A percentile compares a stretch with the other conserved stretches of the same genome.
Evolutionary conservation across 768 basidiomycete genomes (phyloP).

Genomic region (Lenzites betulinus): DNA sequence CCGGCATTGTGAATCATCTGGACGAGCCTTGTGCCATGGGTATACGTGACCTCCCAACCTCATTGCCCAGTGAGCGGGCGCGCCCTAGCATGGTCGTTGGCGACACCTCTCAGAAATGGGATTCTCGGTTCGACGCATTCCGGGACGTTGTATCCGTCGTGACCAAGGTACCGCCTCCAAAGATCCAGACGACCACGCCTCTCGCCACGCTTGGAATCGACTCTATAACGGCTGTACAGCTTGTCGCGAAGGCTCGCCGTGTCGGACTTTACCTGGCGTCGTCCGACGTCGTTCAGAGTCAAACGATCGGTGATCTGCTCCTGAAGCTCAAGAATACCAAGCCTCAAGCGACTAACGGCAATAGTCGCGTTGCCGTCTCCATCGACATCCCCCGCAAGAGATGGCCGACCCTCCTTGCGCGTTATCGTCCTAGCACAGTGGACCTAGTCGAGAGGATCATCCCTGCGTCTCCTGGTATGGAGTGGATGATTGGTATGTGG

Average conservation of each 20-base stretch:
- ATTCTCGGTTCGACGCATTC: slow-evolving; percentile 10
- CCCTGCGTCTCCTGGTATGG: slow-evolving; percentile 35
- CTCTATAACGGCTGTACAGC: slow-evolving; percentile 51
- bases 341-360: neutral
- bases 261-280: slow-evolving; percentile 37
- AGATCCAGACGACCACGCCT: slow-evolving; percentile 37
- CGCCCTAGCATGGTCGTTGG: neutral
- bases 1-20: slow-evolving; percentile 25
- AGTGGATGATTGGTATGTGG: slow-evolving; percentile 46
- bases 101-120: neutral
- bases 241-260: slow-evolving; percentile 42
- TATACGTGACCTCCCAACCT: slow-evolving; percentile 10
- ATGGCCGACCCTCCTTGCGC: slow-evolving; percentile 4
- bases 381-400: slow-evolving; percentile 10
- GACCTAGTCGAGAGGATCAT: slow-evolving; percentile 25
- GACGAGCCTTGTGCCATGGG: slow-evolving; percentile 12
- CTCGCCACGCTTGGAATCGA: slow-evolving; percentile 48
- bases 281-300: slow-evolving; percentile 45
- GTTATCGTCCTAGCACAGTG: too few species aligned
- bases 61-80: neutral
- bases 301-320: slow-evolving; percentile 36
- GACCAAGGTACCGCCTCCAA: slow-evolving; percentile 32
- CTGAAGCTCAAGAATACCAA: slow-evolving; percentile 15
- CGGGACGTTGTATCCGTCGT: slow-evolving; percentile 21
- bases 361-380: neutral